Percentiles rank a stretch among this genome's conserved stretches.
These are phyloP conservation scores for Brassica napus DNA, from an alignment of 345 rosid species.

Conservation along the genomic window Da-Ae NC_063445.1:47826001-47826500, in stretches of 20 bases:
- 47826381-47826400: constrained; percentile 50
- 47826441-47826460: constrained; percentile 25
- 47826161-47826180: background rate
- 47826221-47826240: constrained; percentile 42
- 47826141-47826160: constrained; percentile 86
- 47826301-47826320: constrained; percentile 37
- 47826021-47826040: constrained; percentile 14
- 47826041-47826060: constrained; percentile 62
- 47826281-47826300: constrained; percentile 68
- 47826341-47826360: background rate
- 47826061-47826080: constrained; percentile 76
- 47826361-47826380: constrained; percentile 81
- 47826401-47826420: constrained; percentile 40
- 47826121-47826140: constrained; percentile 93
- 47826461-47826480: background rate
- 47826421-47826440: constrained; percentile 32
- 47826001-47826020: too few relatives aligned
- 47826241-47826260: constrained; percentile 92
- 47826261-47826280: constrained; percentile 80
- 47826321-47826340: constrained; percentile 19
- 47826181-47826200: too few relatives aligned
- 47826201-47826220: background rate
- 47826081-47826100: constrained; percentile 85
- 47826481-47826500: background rate
- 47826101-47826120: constrained; percentile 71